These are phyloP conservation scores for Logfia minima DNA, from an alignment of 129 eudicot genomes.

Conservation along the genomic window DNA sequence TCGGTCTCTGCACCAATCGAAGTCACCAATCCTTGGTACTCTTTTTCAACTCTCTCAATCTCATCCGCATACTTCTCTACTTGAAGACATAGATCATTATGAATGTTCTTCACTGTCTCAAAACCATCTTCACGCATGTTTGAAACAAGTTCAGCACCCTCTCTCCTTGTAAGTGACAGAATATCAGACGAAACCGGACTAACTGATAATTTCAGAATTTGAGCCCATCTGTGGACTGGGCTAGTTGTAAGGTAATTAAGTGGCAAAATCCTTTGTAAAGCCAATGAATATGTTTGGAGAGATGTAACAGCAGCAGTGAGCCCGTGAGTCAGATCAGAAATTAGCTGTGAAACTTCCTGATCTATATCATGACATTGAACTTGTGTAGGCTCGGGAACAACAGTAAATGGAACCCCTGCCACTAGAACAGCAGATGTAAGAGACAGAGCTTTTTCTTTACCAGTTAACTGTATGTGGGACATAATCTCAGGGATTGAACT, in stretches of 20 bases:
- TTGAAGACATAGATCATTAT: conserved; percentile 72
- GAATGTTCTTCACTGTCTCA: conserved; percentile 48
- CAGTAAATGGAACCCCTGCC: conserved; percentile 93
- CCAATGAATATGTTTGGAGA: conserved; percentile 82
- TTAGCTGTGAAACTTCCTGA: conserved; percentile 70
- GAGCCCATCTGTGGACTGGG: conserved; percentile 92
- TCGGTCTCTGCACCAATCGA: conserved; percentile 77
- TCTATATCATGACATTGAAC: conserved; percentile 92
- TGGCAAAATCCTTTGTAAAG: conserved; percentile 85
- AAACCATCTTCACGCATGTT: conserved; percentile 43
- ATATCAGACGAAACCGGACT: conserved; percentile 68
- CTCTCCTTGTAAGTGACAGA: conserved; percentile 57
- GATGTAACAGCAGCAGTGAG: conserved; percentile 68
- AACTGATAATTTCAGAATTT: conserved; percentile 60
- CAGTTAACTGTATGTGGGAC: conserved; percentile 46
- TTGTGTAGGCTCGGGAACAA: conserved; percentile 99
- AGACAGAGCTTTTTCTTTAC: conserved; percentile 62
- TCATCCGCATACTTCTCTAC: conserved; percentile 76
- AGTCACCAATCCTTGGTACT: conserved; percentile 59
- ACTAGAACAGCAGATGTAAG: conserved; percentile 84
- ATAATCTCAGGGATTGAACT: conserved; percentile 65
- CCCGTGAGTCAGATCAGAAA: conserved; percentile 71
- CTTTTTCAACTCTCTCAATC: conserved; percentile 78
- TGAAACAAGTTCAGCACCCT: conserved; percentile 76
- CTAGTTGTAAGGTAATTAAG: conserved; percentile 86